Evolutionary conservation across 2,329 filamentous ascomycete species (phyloP).

Genomic region (Ophiostoma australiae): DNA sequence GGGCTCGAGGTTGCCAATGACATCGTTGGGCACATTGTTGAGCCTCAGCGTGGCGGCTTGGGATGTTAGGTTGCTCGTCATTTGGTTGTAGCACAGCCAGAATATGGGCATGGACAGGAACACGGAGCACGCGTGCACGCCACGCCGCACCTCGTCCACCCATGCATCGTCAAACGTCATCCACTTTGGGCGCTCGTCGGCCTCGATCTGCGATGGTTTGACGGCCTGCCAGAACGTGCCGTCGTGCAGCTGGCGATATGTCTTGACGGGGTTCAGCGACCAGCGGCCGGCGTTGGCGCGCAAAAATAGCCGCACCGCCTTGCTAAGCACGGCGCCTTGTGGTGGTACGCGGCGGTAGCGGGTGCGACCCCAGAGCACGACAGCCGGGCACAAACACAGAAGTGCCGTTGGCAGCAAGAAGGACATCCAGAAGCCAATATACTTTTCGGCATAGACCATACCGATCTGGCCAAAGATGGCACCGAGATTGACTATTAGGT

Average conservation of each 20-base stretch:
- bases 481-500: background rate
- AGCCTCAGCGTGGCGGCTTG: constrained; percentile 64
- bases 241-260: constrained; percentile 23
- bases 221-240: constrained; percentile 27
- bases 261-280: constrained; percentile 22
- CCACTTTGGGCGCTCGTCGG: constrained; percentile 22
- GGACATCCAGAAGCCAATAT: constrained; percentile 59
- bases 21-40: constrained; percentile 69
- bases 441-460: constrained; percentile 61
- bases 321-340: constrained; percentile 56
- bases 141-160: constrained; percentile 73
- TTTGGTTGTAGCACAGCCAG: constrained; percentile 55
- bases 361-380: constrained; percentile 49
- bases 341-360: constrained; percentile 50
- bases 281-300: constrained; percentile 24
- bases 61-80: constrained; percentile 56
- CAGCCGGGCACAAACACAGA: constrained; percentile 51
- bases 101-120: constrained; percentile 56
- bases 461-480: constrained; percentile 49
- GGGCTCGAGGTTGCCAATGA: constrained; percentile 71
- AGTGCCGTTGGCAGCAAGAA: constrained; percentile 55
- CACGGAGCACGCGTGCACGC: constrained; percentile 63
- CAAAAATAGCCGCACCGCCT: constrained; percentile 47
- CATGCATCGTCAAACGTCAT: constrained; percentile 71
- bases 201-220: constrained; percentile 25